Evolutionary conservation across 2,329 filamentous ascomycete genomes (phyloP).

Genomic region (Whalleya microplaca): DNA sequence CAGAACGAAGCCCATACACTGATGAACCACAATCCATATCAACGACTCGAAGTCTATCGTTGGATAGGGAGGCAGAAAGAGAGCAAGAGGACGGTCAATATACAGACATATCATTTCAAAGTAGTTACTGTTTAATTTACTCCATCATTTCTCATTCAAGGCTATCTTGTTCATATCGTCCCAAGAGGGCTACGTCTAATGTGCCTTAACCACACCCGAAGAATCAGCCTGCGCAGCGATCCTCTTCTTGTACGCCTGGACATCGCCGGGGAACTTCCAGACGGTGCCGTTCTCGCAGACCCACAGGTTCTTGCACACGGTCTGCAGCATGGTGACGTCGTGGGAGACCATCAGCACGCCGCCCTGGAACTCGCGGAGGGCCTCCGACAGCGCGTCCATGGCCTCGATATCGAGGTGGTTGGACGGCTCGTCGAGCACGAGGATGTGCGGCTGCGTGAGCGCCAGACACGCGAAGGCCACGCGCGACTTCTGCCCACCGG

Average conservation of each 20-base stretch:
- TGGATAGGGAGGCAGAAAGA: no score
- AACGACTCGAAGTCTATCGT: no score
- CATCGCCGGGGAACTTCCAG: slow-evolving; percentile 93
- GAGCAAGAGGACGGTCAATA: no score
- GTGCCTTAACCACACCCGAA: slow-evolving; percentile 78
- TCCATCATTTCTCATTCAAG: background rate
- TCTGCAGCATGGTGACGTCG: slow-evolving; percentile 98
- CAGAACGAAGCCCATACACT: no score
- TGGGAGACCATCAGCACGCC: slow-evolving; percentile 98
- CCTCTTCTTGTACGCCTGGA: slow-evolving; percentile 97
- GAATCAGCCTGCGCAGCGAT: slow-evolving; percentile 88
- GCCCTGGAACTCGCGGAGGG: slow-evolving; percentile 84
- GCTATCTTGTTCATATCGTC: background rate
- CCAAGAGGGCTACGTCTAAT: slow-evolving; percentile 41
- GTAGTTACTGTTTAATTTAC: no score
- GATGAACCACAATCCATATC: no score
- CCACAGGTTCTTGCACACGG: slow-evolving; percentile 93
- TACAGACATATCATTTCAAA: no score
- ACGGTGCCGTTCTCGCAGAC: slow-evolving; percentile 94
- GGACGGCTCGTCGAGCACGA: slow-evolving; percentile 96
- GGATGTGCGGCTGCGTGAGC: slow-evolving; percentile 90
- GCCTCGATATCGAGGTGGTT: slow-evolving; percentile 99
- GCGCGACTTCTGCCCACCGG: slow-evolving; percentile 97
- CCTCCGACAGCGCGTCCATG: slow-evolving; percentile 91
- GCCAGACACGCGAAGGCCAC: slow-evolving; percentile 98